Evolutionary conservation across 148 eudicot genomes (phyloP).

Genomic region (Amaranthus palmeri): DNA sequence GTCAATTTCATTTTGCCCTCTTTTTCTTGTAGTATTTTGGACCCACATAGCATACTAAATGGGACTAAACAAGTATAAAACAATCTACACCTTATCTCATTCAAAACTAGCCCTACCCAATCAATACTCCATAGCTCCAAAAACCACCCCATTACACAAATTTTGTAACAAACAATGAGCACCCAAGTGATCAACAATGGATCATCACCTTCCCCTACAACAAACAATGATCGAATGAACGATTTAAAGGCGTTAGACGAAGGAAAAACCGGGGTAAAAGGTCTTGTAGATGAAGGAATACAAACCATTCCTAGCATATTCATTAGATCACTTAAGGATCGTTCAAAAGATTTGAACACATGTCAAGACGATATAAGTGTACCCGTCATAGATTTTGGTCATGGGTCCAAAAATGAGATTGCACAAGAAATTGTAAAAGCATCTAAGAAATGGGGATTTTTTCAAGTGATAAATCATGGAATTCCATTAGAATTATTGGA

Average conservation of each 20-base stretch:
- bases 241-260: constrained; percentile 39
- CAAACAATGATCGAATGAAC: constrained; percentile 9
- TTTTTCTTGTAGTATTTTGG: too few species aligned
- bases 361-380: constrained; percentile 4
- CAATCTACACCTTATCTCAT: too few species aligned
- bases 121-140: too few species aligned
- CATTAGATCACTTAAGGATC: constrained; percentile 28
- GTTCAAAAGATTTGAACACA: constrained; percentile 14
- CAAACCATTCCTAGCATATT: constrained; percentile 26
- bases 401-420: background rate
- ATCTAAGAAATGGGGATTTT: constrained; percentile 39
- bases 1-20: too few species aligned
- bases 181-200: background rate
- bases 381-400: constrained; percentile 32
- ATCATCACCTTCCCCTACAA: background rate
- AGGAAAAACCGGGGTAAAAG: constrained; percentile 39
- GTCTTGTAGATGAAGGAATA: constrained; percentile 26
- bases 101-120: too few species aligned
- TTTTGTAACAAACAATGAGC: background rate
- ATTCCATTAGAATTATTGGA: constrained; percentile 27
- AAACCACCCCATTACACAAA: too few species aligned
- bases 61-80: too few species aligned
- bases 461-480: constrained; percentile 41
- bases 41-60: too few species aligned
- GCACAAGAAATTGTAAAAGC: constrained; percentile 22